Percentiles rank a stretch among this genome's conserved stretches.
phyloP scores from a whole-genome alignment of 805 yeast species.

The Lachancea sp. region DNA sequence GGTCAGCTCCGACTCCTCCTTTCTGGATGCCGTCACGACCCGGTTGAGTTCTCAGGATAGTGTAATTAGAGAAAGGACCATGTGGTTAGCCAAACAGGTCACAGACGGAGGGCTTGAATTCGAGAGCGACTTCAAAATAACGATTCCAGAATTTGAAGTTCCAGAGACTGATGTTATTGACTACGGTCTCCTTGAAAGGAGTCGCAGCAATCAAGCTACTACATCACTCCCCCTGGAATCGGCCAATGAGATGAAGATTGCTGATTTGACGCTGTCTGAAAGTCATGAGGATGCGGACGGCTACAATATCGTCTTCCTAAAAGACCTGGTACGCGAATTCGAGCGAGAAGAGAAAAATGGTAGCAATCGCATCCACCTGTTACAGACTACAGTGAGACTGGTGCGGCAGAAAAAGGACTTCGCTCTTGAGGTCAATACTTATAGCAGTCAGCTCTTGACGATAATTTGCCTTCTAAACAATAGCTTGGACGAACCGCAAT shows the following conservation, averaged over 20 bases:
- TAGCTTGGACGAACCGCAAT: constrained; percentile 47
- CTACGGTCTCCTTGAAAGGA: background rate
- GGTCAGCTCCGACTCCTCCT: constrained; percentile 15
- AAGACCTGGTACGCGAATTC: constrained; percentile 59
- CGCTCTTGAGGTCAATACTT: constrained; percentile 54
- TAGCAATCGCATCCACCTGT: constrained; percentile 36
- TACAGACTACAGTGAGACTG: constrained; percentile 41
- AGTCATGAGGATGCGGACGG: constrained; percentile 31
- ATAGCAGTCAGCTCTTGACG: constrained; percentile 48
- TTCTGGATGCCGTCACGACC: constrained; percentile 26
- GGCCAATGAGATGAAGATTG: no score
- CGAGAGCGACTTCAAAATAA: constrained; percentile 25
- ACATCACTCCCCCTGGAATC: no score
- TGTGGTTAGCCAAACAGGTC: constrained; percentile 29
- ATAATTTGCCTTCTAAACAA: constrained; percentile 50
- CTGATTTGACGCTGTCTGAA: background rate
- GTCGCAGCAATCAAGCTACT: background rate
- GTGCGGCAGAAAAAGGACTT: constrained; percentile 57
- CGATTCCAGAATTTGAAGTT: constrained; percentile 14
- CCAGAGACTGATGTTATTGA: background rate
- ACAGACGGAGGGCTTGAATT: constrained; percentile 23
- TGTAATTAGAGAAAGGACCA: constrained; percentile 29
- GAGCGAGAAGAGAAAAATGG: constrained; percentile 39
- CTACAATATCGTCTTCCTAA: constrained; percentile 61
- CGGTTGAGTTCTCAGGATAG: constrained; percentile 21